phyloP scores from a whole-genome alignment of 2,329 filamentous ascomycete species.

The Blastomyces parvus region DNA sequence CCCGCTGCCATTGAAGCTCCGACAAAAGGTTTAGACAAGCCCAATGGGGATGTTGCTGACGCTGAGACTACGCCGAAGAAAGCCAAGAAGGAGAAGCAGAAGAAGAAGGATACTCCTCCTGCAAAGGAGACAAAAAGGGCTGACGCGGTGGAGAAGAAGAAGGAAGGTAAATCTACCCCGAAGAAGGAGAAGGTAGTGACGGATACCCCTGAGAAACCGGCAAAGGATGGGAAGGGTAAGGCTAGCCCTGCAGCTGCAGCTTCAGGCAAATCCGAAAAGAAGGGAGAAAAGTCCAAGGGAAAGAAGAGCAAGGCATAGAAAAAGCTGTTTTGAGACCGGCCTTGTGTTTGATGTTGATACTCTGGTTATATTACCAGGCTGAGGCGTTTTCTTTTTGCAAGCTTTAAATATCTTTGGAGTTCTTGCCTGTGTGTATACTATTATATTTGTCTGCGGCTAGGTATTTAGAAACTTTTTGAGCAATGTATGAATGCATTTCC shows the following conservation, averaged over 20 bases:
- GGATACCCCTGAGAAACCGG: slow-evolving; percentile 9
- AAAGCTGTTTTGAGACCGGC: neutral
- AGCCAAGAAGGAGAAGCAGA: slow-evolving; percentile 21
- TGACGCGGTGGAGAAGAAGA: neutral
- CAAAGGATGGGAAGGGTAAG: slow-evolving; percentile 12
- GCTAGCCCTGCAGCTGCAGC: slow-evolving; percentile 14
- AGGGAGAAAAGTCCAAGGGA: slow-evolving; percentile 17
- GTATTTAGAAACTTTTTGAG: neutral
- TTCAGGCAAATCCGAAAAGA: slow-evolving; percentile 10
- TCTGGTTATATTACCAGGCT: too few species aligned
- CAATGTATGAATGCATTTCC: neutral
- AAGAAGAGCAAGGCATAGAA: slow-evolving; percentile 21
- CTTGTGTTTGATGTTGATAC: neutral
- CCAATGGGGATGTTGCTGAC: slow-evolving; percentile 16
- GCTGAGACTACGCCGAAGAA: slow-evolving; percentile 28
- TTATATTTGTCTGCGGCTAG: neutral
- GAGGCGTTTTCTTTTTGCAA: neutral
- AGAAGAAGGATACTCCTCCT: slow-evolving; percentile 25
- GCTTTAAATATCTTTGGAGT: neutral
- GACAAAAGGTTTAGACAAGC: slow-evolving; percentile 17
- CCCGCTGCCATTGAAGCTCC: slow-evolving; percentile 23
- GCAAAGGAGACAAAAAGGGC: slow-evolving; percentile 1
- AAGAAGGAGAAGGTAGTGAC: neutral
- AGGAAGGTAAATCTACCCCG: neutral
- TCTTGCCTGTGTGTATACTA: neutral